These are phyloP conservation scores for Magnaporthiopsis incrustans DNA, from an alignment of 2,329 filamentous ascomycete species.

Conservation along the genomic window DNA sequence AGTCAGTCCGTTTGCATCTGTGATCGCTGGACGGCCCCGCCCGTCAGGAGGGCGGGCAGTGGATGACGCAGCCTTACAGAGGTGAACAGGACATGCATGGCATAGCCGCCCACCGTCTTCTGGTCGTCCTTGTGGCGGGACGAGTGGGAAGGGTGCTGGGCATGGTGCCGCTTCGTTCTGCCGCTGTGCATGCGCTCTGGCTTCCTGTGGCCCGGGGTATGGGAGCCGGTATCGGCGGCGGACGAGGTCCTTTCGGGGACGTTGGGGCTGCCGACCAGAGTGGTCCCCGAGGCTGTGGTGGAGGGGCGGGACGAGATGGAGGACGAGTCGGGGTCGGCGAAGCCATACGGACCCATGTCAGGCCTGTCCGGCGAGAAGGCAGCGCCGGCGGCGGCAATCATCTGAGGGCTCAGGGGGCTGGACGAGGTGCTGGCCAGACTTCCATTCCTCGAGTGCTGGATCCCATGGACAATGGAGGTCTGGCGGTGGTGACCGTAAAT, in stretches of 20 bases:
- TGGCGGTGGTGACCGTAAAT: constrained; percentile 85
- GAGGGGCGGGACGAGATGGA: constrained; percentile 31
- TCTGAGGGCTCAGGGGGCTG: constrained; percentile 81
- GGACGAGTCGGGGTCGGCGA: constrained; percentile 36
- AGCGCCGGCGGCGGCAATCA: constrained; percentile 63
- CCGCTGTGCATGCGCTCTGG: constrained; percentile 53
- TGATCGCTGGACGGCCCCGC: not conserved
- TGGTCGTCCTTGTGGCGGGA: constrained; percentile 65
- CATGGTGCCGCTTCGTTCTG: constrained; percentile 64
- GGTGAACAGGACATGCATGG: constrained; percentile 91
- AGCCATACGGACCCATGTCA: constrained; percentile 40
- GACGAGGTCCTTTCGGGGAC: constrained; percentile 39
- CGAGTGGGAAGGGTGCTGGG: constrained; percentile 69
- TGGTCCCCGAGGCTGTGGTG: constrained; percentile 18
- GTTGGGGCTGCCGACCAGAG: constrained; percentile 13
- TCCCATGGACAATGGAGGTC: constrained; percentile 93
- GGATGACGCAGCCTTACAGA: constrained; percentile 47
- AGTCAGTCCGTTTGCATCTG: constrained; percentile 2
- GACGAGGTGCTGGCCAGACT: constrained; percentile 73
- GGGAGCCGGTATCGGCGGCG: constrained; percentile 32
- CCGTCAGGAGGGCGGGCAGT: not conserved
- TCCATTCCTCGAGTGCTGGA: constrained; percentile 86
- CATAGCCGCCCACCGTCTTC: constrained; percentile 96
- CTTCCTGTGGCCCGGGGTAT: constrained; percentile 41
- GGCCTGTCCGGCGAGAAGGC: constrained; percentile 43